Base-by-base conservation (phyloP, 768 basidiomycete genomes). In the Mrakia frigida region DNA sequence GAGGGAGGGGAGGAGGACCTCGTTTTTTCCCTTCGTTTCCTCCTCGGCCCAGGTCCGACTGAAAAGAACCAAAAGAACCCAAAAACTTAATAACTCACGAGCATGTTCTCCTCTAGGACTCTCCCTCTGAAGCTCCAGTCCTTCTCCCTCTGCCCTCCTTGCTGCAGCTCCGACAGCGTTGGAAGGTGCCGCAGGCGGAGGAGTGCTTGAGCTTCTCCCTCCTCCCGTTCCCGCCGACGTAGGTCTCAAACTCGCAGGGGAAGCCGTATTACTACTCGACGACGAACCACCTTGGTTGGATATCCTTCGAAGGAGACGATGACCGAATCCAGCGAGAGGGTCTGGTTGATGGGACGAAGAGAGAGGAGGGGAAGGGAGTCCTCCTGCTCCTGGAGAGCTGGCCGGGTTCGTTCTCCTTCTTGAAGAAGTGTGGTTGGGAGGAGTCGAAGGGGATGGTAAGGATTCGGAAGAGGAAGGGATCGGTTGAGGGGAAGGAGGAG, bases 251-350 rank as follows among this genome's bases (percentile, higher is more conserved):
- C 52, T 33, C 2, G 31, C 16, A 18, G 25, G 13, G n/a, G 33
- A 31, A 37, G 39, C 41, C 46, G 65, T 6, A n/a, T 23, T 10
- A 23, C 53, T n/a, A 4, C 53, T 9, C 2, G 50, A 16, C 23
- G 70, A n/a, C 16, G 52, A 56, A 1, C 53, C 72, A 37, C 70
- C 69, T 21, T 77, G 76, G 28, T 73, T 77, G 11, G 70, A 73
- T 52, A 77, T 77, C n/a, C 76, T 21, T 3, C 76, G 50, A 28
- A 77, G 72, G 2, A 77, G 72, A 16, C 76, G 61, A 37, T 68
- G 60, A 13, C 76, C 76, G 46, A 77, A 74, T 18, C 41, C 65
- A 18, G 65, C 76, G 65, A 77, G 50, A 21, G 76, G 76, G n/a
- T 77, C 76, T 6, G 61, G 63, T 21, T 59, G 23, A n/a, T 60